Base-by-base conservation (phyloP, 2,329 filamentous ascomycete species). In the Aspergillus sp. region DNA sequence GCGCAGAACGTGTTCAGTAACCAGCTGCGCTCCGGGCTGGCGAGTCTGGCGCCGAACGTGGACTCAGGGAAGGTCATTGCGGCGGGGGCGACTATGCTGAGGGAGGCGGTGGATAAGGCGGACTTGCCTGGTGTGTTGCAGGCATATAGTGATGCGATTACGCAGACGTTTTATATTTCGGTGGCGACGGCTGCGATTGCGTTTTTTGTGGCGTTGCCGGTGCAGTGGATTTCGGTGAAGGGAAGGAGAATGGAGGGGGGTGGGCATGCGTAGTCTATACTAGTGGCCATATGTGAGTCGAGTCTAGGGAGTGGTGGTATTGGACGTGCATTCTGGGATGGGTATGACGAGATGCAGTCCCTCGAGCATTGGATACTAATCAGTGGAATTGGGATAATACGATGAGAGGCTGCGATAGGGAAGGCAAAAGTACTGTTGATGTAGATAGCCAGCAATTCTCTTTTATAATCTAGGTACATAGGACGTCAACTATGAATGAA, bases 201-300 rank as follows among this genome's bases (percentile, higher is more conserved):
- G 2, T 60, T 75, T 5, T 46, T 78, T 36, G 73, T 71, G 0
- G 70, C 73, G 1, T 60, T 76, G 26, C 72, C 71, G 32, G 63
- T 79, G 12, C 71, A 78, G 60, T 79, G 77, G 77, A 69, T 75
- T 55, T 77, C 72, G 4, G 73, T 79, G 26, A 78, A 76, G 63
- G 73, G 71, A 4, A 73, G 67, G 56, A 71, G 69, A 31, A 54
- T 73, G 49, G 26, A 29, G 26, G 68, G 72, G n/a, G 56, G 66
- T 55, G 39, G 55, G 9, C 50, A 65, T 9, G 66, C 20, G 10
- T 60, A 56, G 45, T 29, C 9, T 7, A 29, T 29, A 20, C 20
- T 20, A 29, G 26, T 7, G 26, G 2, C 6, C 26, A 9, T 29
- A 29, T 4, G 26, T 29, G 26, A 29, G 26, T 29, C 26, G 7